Evolutionary conservation across 1,284 basidiomycete species (phyloP).

Genomic region (Chondrostereum purpureum): DNA sequence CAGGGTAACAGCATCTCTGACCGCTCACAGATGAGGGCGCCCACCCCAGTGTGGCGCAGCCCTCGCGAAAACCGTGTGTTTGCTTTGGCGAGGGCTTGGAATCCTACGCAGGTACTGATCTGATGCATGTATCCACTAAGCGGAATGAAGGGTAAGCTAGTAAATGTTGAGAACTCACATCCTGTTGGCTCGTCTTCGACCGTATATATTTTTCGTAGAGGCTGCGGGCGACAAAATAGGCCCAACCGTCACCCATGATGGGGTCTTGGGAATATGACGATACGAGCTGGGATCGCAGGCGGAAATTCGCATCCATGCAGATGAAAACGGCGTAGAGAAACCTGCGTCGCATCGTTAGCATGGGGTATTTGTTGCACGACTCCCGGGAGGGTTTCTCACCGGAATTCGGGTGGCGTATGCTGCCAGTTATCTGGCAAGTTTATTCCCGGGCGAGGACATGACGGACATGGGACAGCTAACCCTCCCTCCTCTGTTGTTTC

Average conservation of each 20-base stretch:
- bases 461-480: slow-evolving; percentile 11
- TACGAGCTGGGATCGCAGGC: neutral
- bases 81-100: neutral
- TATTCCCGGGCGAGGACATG: slow-evolving; percentile 15
- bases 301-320: slow-evolving; percentile 1
- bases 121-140: neutral
- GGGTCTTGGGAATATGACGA: neutral
- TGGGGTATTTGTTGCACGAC: neutral
- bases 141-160: too few species aligned
- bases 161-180: neutral
- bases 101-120: slow-evolving; percentile 1
- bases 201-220: neutral
- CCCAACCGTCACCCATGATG: too few species aligned
- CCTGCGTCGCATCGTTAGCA: neutral
- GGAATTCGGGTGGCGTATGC: slow-evolving; percentile 1
- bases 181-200: neutral
- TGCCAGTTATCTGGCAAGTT: slow-evolving; percentile 14
- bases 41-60: neutral
- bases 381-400: slow-evolving; percentile 3
- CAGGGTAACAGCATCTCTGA: neutral
- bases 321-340: neutral
- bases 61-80: neutral
- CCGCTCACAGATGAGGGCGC: neutral
- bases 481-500: slow-evolving; percentile 7
- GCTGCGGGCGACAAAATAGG: neutral